A percentile compares a stretch with the other conserved stretches of the same genome.
Evolutionary conservation across 78 protist species (phyloP).

Genomic region (Dictyostelium intermedium): DNA sequence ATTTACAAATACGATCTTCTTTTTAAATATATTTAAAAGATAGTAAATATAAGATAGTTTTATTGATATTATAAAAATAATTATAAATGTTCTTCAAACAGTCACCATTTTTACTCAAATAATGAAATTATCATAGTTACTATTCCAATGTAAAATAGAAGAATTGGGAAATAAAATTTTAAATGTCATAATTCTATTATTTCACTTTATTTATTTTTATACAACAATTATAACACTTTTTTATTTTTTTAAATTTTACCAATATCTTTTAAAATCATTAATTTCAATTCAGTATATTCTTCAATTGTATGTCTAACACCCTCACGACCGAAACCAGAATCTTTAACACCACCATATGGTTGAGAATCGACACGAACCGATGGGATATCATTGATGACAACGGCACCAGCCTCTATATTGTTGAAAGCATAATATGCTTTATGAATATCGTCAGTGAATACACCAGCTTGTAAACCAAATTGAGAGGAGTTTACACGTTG

Average conservation of each 20-base stretch:
- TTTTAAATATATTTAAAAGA: too few species aligned
- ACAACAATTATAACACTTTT: too few species aligned
- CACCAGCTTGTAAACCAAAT: conserved; percentile 92
- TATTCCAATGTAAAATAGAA: too few species aligned
- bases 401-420: conserved; percentile 87
- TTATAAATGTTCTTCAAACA: too few species aligned
- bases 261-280: conserved; percentile 86
- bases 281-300: conserved; percentile 81
- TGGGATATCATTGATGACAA: conserved; percentile 87
- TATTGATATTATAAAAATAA: too few species aligned
- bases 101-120: too few species aligned
- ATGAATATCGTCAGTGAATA: conserved; percentile 82
- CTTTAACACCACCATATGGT: conserved; percentile 91
- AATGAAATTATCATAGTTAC: too few species aligned
- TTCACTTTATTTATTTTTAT: not conserved
- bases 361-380: conserved; percentile 85
- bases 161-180: too few species aligned
- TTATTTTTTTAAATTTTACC: conserved; percentile 36
- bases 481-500: conserved; percentile 59
- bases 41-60: too few species aligned
- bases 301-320: conserved; percentile 87
- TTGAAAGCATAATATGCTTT: conserved; percentile 82
- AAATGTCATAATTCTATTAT: too few species aligned
- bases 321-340: conserved; percentile 88
- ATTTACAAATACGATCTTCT: too few species aligned